These are phyloP conservation scores for Picochlorum sp. DNA, from an alignment of 139 green algal species.

Conservation along the genomic window DNA sequence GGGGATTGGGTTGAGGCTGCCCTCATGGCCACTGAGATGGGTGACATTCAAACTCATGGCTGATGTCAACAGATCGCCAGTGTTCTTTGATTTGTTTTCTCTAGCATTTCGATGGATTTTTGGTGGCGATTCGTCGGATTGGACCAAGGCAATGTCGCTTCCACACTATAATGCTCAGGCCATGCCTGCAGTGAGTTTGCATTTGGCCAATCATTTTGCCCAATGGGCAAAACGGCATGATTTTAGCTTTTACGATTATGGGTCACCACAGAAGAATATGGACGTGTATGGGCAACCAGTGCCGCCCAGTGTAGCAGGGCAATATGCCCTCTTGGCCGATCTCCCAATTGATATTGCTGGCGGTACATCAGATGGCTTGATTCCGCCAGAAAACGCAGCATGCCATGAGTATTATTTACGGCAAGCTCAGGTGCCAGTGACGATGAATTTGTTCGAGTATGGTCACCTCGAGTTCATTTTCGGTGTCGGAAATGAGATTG, in stretches of 20 bases:
- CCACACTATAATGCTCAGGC: slow-evolving; percentile 74
- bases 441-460: slow-evolving; percentile 9
- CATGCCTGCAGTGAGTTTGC: slow-evolving; percentile 79
- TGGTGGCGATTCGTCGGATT: slow-evolving; percentile 66
- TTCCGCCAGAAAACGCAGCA: slow-evolving; percentile 50
- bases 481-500: slow-evolving; percentile 53
- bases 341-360: slow-evolving; percentile 82
- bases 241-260: slow-evolving; percentile 86
- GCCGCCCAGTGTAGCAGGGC: slow-evolving; percentile 58
- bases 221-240: slow-evolving; percentile 26
- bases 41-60: slow-evolving; percentile 55
- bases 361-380: slow-evolving; percentile 69
- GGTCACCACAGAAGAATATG: slow-evolving; percentile 44
- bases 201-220: slow-evolving; percentile 43
- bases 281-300: slow-evolving; percentile 46
- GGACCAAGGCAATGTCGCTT: slow-evolving; percentile 72
- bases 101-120: slow-evolving; percentile 20
- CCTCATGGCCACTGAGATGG: slow-evolving; percentile 46
- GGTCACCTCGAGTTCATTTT: slow-evolving; percentile 90
- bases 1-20: slow-evolving; percentile 54
- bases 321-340: slow-evolving; percentile 59
- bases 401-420: slow-evolving; percentile 54
- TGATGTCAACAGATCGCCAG: slow-evolving; percentile 47
- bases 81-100: slow-evolving; percentile 39
- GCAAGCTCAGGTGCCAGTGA: slow-evolving; percentile 32